Percentiles rank a stretch among this genome's conserved stretches.
Conservation (phyloP, 2,329 filamentous ascomycete species). For the Paramyrothecium sp. region DNA sequence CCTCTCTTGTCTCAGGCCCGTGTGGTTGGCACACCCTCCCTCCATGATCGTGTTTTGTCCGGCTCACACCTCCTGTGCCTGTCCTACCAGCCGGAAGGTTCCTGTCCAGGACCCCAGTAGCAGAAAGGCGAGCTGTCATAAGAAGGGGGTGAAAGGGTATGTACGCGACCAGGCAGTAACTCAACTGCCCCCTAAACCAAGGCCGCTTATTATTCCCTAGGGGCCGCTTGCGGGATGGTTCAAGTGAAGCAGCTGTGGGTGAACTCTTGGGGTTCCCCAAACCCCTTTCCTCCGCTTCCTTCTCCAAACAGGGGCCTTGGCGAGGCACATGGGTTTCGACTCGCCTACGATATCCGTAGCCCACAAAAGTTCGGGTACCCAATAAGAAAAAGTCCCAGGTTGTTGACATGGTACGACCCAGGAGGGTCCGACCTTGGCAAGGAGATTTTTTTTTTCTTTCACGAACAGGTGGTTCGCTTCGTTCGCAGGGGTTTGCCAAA, state of each 20-base stretch:
- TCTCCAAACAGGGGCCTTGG: not conserved
- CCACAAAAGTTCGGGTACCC: not conserved
- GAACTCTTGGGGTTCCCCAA: too few relatives aligned
- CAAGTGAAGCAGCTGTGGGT: too few relatives aligned
- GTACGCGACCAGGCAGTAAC: too few relatives aligned
- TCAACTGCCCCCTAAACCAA: too few relatives aligned
- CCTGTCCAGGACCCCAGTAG: not conserved
- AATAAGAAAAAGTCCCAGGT: not conserved
- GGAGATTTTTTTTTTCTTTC: not conserved
- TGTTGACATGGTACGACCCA: not conserved
- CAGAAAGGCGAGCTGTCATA: too few relatives aligned
- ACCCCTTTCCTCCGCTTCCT: not conserved
- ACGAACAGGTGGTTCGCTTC: not conserved
- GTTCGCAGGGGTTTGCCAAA: not conserved
- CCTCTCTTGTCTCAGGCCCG: not conserved
- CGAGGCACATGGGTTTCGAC: not conserved
- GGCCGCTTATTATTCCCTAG: too few relatives aligned
- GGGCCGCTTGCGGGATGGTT: too few relatives aligned
- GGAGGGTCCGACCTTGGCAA: not conserved
- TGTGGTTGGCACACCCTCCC: not conserved
- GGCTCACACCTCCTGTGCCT: not conserved
- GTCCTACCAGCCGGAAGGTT: not conserved
- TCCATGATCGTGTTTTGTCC: not conserved
- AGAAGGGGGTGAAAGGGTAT: too few relatives aligned
- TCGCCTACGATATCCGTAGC: not conserved